phyloP scores from a whole-genome alignment of 2,329 filamentous ascomycete genomes.

The Orbilia quercus region DNA sequence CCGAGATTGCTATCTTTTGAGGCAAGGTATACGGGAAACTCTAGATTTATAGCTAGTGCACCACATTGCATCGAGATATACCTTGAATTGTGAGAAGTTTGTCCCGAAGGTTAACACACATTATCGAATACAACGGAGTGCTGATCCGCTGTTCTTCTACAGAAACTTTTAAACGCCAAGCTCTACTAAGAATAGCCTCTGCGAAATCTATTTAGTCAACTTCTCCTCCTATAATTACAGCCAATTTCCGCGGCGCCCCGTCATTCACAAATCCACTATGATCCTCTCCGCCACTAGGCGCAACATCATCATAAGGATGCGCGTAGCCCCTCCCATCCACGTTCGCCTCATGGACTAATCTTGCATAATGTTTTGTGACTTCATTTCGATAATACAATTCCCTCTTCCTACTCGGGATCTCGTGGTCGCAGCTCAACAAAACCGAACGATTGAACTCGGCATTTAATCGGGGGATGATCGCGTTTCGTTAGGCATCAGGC shows the following conservation, averaged over 20 bases:
- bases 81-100: too few species aligned
- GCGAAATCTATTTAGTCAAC: conserved; percentile 4
- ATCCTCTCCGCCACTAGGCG: conserved; percentile 68
- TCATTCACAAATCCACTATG: conserved; percentile 74
- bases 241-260: conserved; percentile 68
- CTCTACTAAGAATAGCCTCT: too few species aligned
- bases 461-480: conserved; percentile 72
- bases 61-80: too few species aligned
- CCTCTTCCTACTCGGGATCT: conserved; percentile 61
- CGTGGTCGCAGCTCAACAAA: conserved; percentile 65
- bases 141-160: too few species aligned
- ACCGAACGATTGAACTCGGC: conserved; percentile 81
- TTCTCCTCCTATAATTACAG: conserved; percentile 68
- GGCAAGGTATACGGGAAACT: too few species aligned
- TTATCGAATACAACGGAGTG: too few species aligned
- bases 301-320: conserved; percentile 78
- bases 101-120: too few species aligned
- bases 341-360: conserved; percentile 73
- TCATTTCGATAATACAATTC: conserved; percentile 70
- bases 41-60: too few species aligned
- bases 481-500: conserved; percentile 62
- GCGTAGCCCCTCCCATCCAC: conserved; percentile 74
- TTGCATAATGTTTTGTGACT: conserved; percentile 75
- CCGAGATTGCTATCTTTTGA: too few species aligned
- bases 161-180: too few species aligned